Evolutionary conservation across 768 basidiomycete species (phyloP).

Genomic region (Xanthoconium purpureum): DNA sequence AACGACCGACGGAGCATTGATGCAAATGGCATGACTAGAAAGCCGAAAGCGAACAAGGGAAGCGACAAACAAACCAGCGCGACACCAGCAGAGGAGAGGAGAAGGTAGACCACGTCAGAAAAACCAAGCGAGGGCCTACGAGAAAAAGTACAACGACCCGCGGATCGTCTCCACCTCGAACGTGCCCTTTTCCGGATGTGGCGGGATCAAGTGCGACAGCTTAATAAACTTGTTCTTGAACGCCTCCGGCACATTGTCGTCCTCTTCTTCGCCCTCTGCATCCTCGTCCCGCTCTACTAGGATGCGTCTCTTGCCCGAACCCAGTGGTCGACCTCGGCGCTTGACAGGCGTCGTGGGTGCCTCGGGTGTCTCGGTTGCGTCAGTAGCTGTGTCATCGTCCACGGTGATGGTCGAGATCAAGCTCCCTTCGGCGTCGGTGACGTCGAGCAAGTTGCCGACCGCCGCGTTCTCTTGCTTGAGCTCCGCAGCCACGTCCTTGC

Average conservation of each 20-base stretch:
- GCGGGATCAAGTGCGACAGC: constrained; percentile 73
- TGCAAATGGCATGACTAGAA: too few species aligned
- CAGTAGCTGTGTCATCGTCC: not conserved
- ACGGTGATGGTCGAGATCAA: constrained; percentile 28
- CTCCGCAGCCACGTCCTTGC: constrained; percentile 37
- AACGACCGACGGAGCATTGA: not conserved
- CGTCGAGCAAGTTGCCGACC: constrained; percentile 36
- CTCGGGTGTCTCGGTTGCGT: not conserved
- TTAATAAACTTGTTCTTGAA: constrained; percentile 63
- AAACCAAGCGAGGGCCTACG: constrained; percentile 40
- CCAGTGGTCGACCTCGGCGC: constrained; percentile 22
- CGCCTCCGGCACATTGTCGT: constrained; percentile 25
- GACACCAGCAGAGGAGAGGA: too few species aligned
- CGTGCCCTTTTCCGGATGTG: constrained; percentile 76
- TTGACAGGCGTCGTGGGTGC: not conserved
- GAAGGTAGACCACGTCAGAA: too few species aligned
- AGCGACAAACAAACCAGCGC: not conserved
- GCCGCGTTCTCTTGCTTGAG: constrained; percentile 13
- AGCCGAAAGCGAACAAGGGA: too few species aligned
- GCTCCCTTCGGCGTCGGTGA: constrained; percentile 37
- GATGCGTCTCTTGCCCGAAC: constrained; percentile 17
- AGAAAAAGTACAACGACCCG: constrained; percentile 90
- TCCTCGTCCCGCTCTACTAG: constrained; percentile 4
- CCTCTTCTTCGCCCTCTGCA: constrained; percentile 7
- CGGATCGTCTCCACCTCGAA: constrained; percentile 85